Conservation (phyloP, 176 grass and related monocot genomes). For the Oryza glaberrima region DNA sequence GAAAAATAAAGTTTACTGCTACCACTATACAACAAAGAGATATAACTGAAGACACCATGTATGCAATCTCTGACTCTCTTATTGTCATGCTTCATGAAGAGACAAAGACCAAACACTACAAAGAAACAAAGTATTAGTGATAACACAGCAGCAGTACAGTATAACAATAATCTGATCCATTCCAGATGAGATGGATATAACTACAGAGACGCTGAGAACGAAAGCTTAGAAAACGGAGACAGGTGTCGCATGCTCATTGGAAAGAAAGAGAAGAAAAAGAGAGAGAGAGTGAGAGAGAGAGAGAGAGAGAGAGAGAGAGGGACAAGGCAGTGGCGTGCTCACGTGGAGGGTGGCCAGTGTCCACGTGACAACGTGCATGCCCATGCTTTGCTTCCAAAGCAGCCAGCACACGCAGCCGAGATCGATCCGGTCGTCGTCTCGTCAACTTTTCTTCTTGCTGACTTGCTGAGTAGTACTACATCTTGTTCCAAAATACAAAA, state of each 20-base stretch:
- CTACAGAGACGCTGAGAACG: background rate
- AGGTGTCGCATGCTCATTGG: background rate
- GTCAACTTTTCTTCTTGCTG: background rate
- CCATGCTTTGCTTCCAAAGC: background rate
- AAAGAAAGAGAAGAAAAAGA: background rate
- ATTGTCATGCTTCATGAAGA: background rate
- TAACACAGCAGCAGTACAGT: background rate
- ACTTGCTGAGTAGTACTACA: no score
- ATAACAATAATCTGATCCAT: background rate
- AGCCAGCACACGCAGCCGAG: no score
- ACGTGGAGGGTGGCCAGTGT: background rate
- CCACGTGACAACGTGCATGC: conserved; percentile 34
- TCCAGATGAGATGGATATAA: background rate
- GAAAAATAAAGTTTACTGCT: no score
- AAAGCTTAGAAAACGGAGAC: background rate
- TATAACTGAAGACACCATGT: background rate
- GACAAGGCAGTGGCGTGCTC: background rate
- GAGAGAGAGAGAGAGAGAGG: background rate
- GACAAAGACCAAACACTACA: background rate
- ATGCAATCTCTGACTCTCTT: background rate
- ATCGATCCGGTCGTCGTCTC: background rate
- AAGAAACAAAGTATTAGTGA: background rate
- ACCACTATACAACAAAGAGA: no score
- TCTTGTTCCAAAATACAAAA: no score
- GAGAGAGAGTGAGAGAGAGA: no score